Evolutionary conservation across 2,329 filamentous ascomycete species (phyloP).

Genomic region (Polytolypa hystricis): DNA sequence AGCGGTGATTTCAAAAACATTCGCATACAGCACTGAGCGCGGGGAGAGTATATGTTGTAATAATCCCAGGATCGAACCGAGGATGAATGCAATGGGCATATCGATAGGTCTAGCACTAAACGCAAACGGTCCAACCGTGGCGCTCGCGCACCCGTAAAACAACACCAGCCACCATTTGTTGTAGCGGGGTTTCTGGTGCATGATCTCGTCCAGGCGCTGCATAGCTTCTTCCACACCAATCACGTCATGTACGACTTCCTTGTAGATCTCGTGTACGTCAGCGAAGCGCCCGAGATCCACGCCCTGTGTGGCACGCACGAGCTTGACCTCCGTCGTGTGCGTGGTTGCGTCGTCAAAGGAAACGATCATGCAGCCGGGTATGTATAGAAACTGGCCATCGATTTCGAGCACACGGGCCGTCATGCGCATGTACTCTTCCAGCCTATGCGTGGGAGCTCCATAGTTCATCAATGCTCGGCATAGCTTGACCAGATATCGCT

Average conservation of each 20-base stretch:
- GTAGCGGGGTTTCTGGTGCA: slow-evolving; percentile 46
- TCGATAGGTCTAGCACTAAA: slow-evolving; percentile 69
- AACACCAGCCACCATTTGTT: slow-evolving; percentile 45
- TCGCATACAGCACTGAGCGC: slow-evolving; percentile 55
- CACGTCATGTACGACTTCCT: slow-evolving; percentile 37
- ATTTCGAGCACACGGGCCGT: slow-evolving; percentile 80
- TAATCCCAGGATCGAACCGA: slow-evolving; percentile 63
- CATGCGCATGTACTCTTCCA: slow-evolving; percentile 87
- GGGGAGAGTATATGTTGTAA: slow-evolving; percentile 66
- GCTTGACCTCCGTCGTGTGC: slow-evolving; percentile 36
- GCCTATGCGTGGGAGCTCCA: slow-evolving; percentile 78
- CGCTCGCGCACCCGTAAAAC: slow-evolving; percentile 65
- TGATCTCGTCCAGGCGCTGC: slow-evolving; percentile 41
- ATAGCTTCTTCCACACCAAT: slow-evolving; percentile 37
- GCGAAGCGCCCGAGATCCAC: slow-evolving; percentile 34
- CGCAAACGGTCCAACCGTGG: slow-evolving; percentile 66
- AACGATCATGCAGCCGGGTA: slow-evolving; percentile 88
- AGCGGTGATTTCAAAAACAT: slow-evolving; percentile 54
- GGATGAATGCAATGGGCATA: slow-evolving; percentile 62
- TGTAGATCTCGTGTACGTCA: slow-evolving; percentile 38
- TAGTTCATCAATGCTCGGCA: slow-evolving; percentile 82
- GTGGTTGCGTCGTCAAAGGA: slow-evolving; percentile 56
- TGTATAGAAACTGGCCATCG: slow-evolving; percentile 78
- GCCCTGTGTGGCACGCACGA: slow-evolving; percentile 32
- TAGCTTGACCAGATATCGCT: slow-evolving; percentile 72